Percentiles rank a stretch among this genome's conserved stretches.
phyloP scores from a whole-genome alignment of 129 eudicot species.

The Ambrosia artemisiifolia region DNA sequence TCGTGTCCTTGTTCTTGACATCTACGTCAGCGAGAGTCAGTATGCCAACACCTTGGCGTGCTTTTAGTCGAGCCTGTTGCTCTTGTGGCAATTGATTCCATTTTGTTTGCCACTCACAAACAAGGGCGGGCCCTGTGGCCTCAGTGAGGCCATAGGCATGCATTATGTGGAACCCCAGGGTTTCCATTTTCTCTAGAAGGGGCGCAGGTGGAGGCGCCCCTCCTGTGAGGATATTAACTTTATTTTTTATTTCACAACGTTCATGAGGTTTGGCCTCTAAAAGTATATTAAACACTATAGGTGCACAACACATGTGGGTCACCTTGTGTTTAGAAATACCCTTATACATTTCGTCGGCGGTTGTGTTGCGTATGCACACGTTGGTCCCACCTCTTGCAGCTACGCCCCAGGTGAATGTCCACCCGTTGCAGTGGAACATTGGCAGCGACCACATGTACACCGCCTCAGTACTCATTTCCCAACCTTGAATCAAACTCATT shows the following conservation, averaged over 20 bases:
- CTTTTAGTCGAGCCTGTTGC: constrained; percentile 35
- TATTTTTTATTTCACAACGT: constrained; percentile 23
- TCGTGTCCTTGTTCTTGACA: constrained; percentile 39
- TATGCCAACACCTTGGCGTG: constrained; percentile 50
- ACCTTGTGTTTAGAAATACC: constrained; percentile 45
- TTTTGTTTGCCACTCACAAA: constrained; percentile 51
- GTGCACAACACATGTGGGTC: constrained; percentile 79
- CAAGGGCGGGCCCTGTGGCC: constrained; percentile 56
- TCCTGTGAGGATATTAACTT: constrained; percentile 45
- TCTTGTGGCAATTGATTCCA: constrained; percentile 36
- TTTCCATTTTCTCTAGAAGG: constrained; percentile 43
- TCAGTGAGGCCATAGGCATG: constrained; percentile 67
- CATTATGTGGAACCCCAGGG: constrained; percentile 47
- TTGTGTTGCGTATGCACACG: constrained; percentile 55
- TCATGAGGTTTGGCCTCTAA: constrained; percentile 47
- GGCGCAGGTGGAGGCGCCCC: constrained; percentile 63
- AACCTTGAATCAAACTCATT: constrained; percentile 46
- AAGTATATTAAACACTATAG: constrained; percentile 52
- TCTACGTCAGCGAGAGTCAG: constrained; percentile 40
- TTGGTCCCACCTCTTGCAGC: constrained; percentile 75
- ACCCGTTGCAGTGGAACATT: constrained; percentile 79
- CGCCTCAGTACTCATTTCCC: constrained; percentile 57
- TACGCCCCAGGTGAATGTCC: constrained; percentile 73
- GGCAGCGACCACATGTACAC: constrained; percentile 69
- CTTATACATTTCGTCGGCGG: constrained; percentile 39